A percentile compares a stretch with the other conserved stretches of the same genome.
Evolutionary conservation across 305 asterid genomes (phyloP).

Genomic region (Rubia balearica): DNA sequence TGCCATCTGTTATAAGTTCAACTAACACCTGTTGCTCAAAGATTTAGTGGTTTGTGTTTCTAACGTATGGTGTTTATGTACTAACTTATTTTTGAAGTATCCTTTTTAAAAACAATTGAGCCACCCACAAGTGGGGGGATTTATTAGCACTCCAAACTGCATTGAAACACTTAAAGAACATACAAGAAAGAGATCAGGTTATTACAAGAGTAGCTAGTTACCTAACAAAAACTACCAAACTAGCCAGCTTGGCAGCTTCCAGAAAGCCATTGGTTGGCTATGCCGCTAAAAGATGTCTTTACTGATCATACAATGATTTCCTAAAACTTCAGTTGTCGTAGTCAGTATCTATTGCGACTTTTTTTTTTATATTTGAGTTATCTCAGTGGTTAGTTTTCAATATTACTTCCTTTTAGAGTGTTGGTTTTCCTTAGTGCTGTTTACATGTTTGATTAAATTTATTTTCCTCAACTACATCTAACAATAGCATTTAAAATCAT

Average conservation of each 20-base stretch:
- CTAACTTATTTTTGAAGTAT: background rate
- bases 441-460: background rate
- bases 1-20: background rate
- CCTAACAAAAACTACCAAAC: background rate
- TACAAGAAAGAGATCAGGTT: background rate
- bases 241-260: background rate
- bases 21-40: background rate
- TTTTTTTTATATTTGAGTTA: background rate
- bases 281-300: background rate
- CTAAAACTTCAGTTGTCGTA: background rate
- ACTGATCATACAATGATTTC: background rate
- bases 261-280: background rate
- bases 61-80: background rate
- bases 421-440: background rate
- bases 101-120: background rate
- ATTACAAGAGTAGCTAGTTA: background rate
- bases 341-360: background rate
- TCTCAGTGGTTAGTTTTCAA: background rate
- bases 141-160: too few relatives aligned
- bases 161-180: too few relatives aligned
- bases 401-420: background rate
- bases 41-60: background rate
- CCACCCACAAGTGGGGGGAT: too few relatives aligned
- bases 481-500: background rate
- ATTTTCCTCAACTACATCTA: background rate